Evolutionary conservation across 2,329 filamentous ascomycete species (phyloP).

Genomic region (Mollisiaceae sp.): DNA sequence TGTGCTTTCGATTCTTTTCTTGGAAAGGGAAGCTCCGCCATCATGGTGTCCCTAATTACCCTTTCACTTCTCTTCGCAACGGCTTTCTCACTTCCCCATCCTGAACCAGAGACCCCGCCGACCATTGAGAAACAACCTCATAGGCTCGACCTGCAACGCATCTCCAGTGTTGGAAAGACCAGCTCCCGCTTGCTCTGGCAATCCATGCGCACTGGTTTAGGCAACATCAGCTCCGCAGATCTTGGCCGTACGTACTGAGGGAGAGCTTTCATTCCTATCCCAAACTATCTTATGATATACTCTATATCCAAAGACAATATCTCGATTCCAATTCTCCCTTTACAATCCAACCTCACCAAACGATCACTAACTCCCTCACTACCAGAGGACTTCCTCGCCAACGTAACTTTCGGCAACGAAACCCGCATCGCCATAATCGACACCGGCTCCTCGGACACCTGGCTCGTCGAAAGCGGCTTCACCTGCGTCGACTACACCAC

Average conservation of each 20-base stretch:
- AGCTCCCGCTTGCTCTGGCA: background rate
- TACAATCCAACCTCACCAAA: too few species aligned
- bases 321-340: too few species aligned
- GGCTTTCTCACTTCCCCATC: background rate
- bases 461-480: background rate
- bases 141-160: background rate
- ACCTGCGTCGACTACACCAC: background rate
- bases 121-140: background rate
- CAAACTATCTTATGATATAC: too few species aligned
- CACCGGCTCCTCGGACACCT: background rate
- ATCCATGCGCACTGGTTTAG: background rate
- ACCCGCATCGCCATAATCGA: background rate
- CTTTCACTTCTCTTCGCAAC: background rate
- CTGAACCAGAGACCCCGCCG: background rate
- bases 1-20: background rate
- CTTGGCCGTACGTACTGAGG: background rate
- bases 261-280: too few species aligned
- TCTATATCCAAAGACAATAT: too few species aligned
- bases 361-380: too few species aligned
- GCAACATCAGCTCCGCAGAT: background rate
- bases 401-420: background rate
- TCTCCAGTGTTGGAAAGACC: background rate
- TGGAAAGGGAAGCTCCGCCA: background rate
- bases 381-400: background rate
- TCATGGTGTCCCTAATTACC: background rate